These are phyloP conservation scores for Suillus occidentalis DNA, from an alignment of 768 basidiomycete genomes.

Conservation along the genomic window DNA sequence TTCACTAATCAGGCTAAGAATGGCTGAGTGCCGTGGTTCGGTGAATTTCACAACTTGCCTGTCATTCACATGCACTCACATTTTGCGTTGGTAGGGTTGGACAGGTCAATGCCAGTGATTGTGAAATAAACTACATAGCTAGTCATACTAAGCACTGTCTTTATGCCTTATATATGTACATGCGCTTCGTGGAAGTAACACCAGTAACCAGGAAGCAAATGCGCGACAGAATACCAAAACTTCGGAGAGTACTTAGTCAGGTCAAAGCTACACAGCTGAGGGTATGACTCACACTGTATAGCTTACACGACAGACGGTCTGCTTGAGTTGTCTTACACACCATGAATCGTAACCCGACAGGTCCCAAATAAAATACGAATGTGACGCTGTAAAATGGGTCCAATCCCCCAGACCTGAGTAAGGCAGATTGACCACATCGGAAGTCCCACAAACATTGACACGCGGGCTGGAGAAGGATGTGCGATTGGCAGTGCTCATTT, in stretches of 20 bases:
- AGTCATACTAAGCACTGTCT: too few relatives aligned
- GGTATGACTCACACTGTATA: conserved; percentile 29
- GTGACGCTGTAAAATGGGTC: conserved; percentile 26
- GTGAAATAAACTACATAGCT: too few relatives aligned
- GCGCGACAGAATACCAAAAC: conserved; percentile 34
- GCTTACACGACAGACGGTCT: conserved; percentile 28
- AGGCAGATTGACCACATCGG: conserved; percentile 32
- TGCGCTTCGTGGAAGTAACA: conserved; percentile 22
- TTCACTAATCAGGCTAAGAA: too few relatives aligned
- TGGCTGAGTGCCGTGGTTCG: too few relatives aligned
- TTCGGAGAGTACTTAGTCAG: conserved; percentile 10
- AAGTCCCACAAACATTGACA: conserved; percentile 26
- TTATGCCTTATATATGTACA: background rate
- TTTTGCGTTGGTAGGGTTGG: too few relatives aligned
- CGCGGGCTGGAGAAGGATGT: conserved; percentile 33
- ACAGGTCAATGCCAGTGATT: too few relatives aligned
- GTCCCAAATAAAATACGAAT: conserved; percentile 24
- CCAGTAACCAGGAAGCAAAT: conserved; percentile 33
- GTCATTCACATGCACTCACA: too few relatives aligned
- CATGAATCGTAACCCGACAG: conserved; percentile 29
- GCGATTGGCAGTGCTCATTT: conserved; percentile 43
- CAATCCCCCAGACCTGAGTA: conserved; percentile 26
- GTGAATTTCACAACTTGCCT: too few relatives aligned
- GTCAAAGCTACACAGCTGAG: background rate
- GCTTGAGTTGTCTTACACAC: conserved; percentile 21